phyloP scores from a whole-genome alignment of 129 eudicot genomes.

The Lactuca sativa region DNA sequence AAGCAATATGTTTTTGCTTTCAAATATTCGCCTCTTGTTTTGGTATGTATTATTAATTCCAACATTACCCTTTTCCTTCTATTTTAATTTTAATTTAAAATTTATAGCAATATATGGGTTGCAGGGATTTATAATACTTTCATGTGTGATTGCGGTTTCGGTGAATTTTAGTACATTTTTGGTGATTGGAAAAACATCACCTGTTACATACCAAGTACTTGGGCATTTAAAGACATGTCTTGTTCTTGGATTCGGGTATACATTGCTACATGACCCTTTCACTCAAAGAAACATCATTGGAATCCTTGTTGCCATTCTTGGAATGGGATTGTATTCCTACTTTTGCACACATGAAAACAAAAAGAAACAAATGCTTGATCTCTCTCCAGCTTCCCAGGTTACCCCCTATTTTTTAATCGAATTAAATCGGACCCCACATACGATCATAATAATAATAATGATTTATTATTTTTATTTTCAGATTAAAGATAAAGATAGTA shows the following conservation, averaged over 20 bases:
- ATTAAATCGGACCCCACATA: neutral
- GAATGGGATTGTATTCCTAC: slow-evolving; percentile 94
- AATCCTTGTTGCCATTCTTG: slow-evolving; percentile 82
- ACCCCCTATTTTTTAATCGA: neutral
- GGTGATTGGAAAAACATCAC: slow-evolving; percentile 97
- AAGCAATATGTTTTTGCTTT: slow-evolving; percentile 77
- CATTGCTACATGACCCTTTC: slow-evolving; percentile 88
- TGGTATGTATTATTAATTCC: slow-evolving; percentile 44
- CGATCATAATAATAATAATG: neutral
- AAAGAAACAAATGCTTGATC: slow-evolving; percentile 55
- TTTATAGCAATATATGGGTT: too few species aligned
- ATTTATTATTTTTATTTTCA: slow-evolving; percentile 10
- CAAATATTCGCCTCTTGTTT: slow-evolving; percentile 72
- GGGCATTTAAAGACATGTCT: slow-evolving; percentile 96
- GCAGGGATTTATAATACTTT: slow-evolving; percentile 82
- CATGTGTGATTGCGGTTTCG: slow-evolving; percentile 93
- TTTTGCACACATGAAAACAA: slow-evolving; percentile 76
- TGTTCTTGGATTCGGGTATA: slow-evolving; percentile 95
- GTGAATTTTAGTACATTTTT: slow-evolving; percentile 97
- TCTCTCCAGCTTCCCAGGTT: slow-evolving; percentile 64
- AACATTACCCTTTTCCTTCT: neutral
- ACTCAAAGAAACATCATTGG: slow-evolving; percentile 84
- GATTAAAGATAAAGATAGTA: slow-evolving; percentile 68
- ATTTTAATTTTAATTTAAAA: too few species aligned
- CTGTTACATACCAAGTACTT: slow-evolving; percentile 92